A percentile compares a stretch with the other conserved stretches of the same genome.
These are phyloP conservation scores for Rhodosporidiobolus odoratus DNA, from an alignment of 768 basidiomycete genomes.

Conservation along the genomic window DNA sequence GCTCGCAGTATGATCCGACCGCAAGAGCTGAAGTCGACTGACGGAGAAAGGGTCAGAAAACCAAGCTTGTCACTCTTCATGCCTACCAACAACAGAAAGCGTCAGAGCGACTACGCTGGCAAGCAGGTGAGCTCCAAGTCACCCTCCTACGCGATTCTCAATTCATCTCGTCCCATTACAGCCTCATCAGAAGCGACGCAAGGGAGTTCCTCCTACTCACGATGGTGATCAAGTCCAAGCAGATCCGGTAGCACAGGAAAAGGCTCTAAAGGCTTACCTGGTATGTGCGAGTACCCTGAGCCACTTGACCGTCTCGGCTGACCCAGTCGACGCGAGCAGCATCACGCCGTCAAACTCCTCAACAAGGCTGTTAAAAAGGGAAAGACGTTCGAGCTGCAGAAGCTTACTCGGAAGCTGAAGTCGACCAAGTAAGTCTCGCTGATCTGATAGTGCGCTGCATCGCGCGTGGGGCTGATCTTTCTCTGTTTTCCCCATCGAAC, in stretches of 20 bases:
- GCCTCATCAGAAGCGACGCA: conserved; percentile 13
- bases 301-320: not conserved
- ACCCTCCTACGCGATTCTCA: not conserved
- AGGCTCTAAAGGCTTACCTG: conserved; percentile 26
- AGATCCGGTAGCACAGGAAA: conserved; percentile 17
- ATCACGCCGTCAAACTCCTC: conserved; percentile 31
- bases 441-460: not conserved
- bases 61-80: not conserved
- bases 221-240: not conserved
- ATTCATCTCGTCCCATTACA: not conserved
- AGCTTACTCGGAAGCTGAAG: conserved; percentile 40
- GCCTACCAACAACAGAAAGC: not conserved
- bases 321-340: not conserved
- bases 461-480: no score
- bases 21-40: not conserved
- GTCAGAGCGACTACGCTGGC: not conserved
- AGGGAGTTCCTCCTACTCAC: not conserved
- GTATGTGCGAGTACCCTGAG: not conserved
- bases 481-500: not conserved
- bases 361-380: conserved; percentile 38
- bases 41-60: no score
- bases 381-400: conserved; percentile 42
- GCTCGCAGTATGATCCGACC: no score
- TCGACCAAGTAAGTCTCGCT: conserved; percentile 1
- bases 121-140: not conserved